Evolutionary conservation across 768 basidiomycete genomes (phyloP), one percentile per base, ranked within the genome.

Genomic region (Termitomyces eurrhizus): DNA sequence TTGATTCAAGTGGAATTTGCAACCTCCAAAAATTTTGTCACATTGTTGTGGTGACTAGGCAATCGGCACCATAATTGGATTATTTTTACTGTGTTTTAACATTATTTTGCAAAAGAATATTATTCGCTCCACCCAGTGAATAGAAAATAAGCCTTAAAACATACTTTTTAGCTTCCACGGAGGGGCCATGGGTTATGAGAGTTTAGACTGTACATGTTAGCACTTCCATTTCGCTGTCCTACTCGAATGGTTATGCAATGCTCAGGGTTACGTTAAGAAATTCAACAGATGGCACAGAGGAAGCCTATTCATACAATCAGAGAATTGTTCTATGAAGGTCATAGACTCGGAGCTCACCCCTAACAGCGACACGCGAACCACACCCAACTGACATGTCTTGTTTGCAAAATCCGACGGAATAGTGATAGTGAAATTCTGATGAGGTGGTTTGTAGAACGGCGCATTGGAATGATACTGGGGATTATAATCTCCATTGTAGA

Each of bases 401-500:
- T 63, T 56, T 1, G 65, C 0, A 9, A 67, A 18, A 4, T 24
- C 50, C 29, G 69, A 52, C 1, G 81, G 81, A 13, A 83, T 66
- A 37, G 68, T 68, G 5, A 83, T 71, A 4, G 77, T 75, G 60
- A 80, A 78, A 63, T 81, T 80, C 58, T 83, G 70, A 68, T 79
- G 75, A 12, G 80, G 79, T 18, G 73, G 57, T 33, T 58, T 58
- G 32, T n/a, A 33, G 41, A 44, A 49, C 3, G 67, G 65, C 32
- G 16, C 37, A 2, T 39, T 6, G 12, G 72, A 62, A 21, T 76
- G 52, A 59, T 63, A 68, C 59, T 75, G 63, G 0, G 83, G 82
- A 29, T 68, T 63, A 59, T 74, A 83, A 11, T 68, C 68, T 18
- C 82, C 83, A 46, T 75, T 77, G 68, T 80, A 83, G 50, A 84